Conservation (phyloP, 1,139 yeast species). For the Zygosaccharomyces sapae region DNA sequence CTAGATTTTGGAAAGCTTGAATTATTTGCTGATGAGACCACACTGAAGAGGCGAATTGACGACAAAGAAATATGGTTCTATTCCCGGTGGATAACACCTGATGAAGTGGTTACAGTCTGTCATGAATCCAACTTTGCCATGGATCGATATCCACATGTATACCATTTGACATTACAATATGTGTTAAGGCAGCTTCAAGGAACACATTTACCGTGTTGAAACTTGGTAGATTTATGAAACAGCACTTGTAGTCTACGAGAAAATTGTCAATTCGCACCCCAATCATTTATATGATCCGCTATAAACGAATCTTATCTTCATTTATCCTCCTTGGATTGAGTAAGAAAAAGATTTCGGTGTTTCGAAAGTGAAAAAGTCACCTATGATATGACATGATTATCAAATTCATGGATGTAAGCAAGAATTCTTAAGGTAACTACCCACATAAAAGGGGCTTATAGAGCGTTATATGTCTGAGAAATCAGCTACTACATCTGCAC, state of each 20-base stretch:
- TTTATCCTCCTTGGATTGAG: not conserved
- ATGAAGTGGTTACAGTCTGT: constrained; percentile 17
- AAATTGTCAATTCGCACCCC: not conserved
- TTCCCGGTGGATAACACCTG: constrained; percentile 22
- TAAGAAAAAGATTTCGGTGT: not conserved
- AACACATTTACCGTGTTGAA: not conserved
- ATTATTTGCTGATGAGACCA: constrained; percentile 5
- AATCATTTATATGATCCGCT: not conserved
- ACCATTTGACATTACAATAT: constrained; percentile 4
- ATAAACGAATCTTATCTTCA: not conserved
- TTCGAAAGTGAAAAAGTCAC: not conserved
- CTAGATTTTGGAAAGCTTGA: constrained; percentile 30
- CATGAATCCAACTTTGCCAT: not conserved
- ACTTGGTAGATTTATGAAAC: not conserved
- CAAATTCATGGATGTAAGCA: not conserved
- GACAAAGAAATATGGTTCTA: constrained; percentile 15
- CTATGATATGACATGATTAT: not conserved
- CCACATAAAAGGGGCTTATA: not conserved
- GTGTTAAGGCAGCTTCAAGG: not conserved
- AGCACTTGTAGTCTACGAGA: not conserved
- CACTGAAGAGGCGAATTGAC: constrained; percentile 11
- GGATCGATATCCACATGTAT: not conserved
- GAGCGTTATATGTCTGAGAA: constrained; percentile 10
- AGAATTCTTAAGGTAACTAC: not conserved
- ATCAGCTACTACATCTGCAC: constrained; percentile 37